Conservation (phyloP, 2,329 filamentous ascomycete species). For the Teratosphaeriaceae sp. region DNA sequence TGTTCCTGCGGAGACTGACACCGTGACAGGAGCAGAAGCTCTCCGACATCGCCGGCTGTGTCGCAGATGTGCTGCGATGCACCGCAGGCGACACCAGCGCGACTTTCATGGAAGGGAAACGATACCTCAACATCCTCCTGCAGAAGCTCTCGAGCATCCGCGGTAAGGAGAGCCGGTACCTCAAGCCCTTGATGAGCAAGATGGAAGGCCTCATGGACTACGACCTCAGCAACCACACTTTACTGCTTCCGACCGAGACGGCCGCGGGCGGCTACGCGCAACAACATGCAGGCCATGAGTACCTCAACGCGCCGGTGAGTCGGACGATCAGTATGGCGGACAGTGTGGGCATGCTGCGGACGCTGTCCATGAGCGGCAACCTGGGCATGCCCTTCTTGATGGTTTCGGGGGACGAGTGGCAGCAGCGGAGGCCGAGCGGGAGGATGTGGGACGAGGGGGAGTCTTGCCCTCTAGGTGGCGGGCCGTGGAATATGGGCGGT, state of each 20-base stretch:
- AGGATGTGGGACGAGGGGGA: constrained; percentile 16
- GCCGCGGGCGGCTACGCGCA: neutral
- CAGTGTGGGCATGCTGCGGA: constrained; percentile 25
- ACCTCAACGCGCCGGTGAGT: neutral
- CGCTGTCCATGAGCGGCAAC: constrained; percentile 22
- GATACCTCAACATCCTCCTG: constrained; percentile 28
- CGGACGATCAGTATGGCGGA: constrained; percentile 19
- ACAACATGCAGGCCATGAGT: neutral
- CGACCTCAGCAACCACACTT: constrained; percentile 13
- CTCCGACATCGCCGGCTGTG: constrained; percentile 30
- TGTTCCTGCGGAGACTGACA: constrained; percentile 13
- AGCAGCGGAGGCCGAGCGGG: constrained; percentile 15
- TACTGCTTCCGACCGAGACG: constrained; percentile 7
- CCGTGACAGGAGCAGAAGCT: constrained; percentile 29
- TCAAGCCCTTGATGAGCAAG: constrained; percentile 28
- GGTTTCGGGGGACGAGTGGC: constrained; percentile 8
- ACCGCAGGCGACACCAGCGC: constrained; percentile 28
- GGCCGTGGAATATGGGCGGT: too few relatives aligned
- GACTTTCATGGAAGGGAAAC: constrained; percentile 27
- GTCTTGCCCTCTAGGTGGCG: too few relatives aligned
- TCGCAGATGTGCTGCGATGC: constrained; percentile 30
- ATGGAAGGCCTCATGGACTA: constrained; percentile 26
- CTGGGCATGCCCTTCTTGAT: constrained; percentile 22
- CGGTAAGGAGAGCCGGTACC: constrained; percentile 29
- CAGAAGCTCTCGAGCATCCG: constrained; percentile 29